phyloP scores from a whole-genome alignment of 352 stramenopile genomes.

The Thraustochytrium striatum region DNA sequence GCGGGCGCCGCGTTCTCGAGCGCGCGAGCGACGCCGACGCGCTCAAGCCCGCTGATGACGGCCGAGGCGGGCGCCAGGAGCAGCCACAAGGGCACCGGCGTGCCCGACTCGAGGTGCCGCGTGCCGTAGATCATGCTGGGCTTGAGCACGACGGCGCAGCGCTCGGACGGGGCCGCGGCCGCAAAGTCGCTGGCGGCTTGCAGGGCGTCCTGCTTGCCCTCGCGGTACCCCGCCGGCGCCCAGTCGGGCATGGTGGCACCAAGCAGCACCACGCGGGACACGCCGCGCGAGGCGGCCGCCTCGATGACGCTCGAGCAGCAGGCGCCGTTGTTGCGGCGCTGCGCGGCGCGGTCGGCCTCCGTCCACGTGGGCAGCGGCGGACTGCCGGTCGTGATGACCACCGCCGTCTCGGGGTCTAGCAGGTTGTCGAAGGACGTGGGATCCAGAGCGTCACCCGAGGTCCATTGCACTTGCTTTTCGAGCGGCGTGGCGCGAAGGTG shows the following conservation, averaged over 20 bases:
- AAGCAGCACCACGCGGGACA: conserved; percentile 23
- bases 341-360: neutral
- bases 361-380: conserved; percentile 10
- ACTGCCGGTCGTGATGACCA: conserved; percentile 20
- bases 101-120: neutral
- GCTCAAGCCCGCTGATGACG: neutral
- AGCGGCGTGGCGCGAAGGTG: neutral
- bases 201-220: conserved; percentile 21
- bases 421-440: neutral
- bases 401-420: neutral
- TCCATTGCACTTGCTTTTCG: neutral
- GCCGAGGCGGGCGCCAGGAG: neutral
- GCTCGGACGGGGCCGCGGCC: neutral
- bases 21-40: neutral
- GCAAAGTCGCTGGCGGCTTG: neutral
- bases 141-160: conserved; percentile 11
- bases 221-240: conserved; percentile 13
- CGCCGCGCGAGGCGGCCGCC: neutral
- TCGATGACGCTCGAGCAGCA: conserved; percentile 14
- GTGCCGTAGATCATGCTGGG: conserved; percentile 47
- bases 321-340: conserved; percentile 16
- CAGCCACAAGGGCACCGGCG: neutral
- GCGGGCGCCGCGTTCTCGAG: neutral
- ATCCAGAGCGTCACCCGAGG: conserved; percentile 19
- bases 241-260: conserved; percentile 46